These are phyloP conservation scores for Nicotiana sylvestris DNA, from an alignment of 257 asterid species.

Conservation along the genomic window DNA sequence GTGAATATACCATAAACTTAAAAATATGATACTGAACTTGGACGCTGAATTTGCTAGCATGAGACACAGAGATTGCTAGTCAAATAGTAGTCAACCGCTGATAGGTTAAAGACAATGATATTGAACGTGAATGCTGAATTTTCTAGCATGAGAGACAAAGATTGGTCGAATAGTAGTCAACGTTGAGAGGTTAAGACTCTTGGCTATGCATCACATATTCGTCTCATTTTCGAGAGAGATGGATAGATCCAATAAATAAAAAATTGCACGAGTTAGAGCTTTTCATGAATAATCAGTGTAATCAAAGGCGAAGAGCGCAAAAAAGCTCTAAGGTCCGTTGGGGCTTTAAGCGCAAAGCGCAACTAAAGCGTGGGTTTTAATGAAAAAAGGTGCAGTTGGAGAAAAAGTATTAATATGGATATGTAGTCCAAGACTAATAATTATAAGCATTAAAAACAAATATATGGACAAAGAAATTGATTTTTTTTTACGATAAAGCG, in stretches of 20 bases:
- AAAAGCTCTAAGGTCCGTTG: too few species aligned
- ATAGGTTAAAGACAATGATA: background rate
- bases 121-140: background rate
- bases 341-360: too few species aligned
- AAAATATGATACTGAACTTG: background rate
- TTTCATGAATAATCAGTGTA: background rate
- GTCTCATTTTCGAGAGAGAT: background rate
- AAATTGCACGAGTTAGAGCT: background rate
- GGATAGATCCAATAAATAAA: background rate
- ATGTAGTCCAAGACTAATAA: too few species aligned
- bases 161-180: background rate
- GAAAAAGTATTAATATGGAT: too few species aligned
- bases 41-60: background rate
- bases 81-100: too few species aligned
- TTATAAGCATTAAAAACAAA: too few species aligned
- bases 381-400: too few species aligned
- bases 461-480: too few species aligned
- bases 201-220: background rate
- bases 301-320: too few species aligned
- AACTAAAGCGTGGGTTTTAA: too few species aligned
- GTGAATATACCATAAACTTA: background rate
- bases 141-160: background rate
- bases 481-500: too few species aligned
- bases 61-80: background rate
- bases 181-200: background rate